A percentile compares a stretch with the other conserved stretches of the same genome.
Conservation (phyloP, 768 basidiomycete genomes). For the Kwoniella dejecticola region DNA sequence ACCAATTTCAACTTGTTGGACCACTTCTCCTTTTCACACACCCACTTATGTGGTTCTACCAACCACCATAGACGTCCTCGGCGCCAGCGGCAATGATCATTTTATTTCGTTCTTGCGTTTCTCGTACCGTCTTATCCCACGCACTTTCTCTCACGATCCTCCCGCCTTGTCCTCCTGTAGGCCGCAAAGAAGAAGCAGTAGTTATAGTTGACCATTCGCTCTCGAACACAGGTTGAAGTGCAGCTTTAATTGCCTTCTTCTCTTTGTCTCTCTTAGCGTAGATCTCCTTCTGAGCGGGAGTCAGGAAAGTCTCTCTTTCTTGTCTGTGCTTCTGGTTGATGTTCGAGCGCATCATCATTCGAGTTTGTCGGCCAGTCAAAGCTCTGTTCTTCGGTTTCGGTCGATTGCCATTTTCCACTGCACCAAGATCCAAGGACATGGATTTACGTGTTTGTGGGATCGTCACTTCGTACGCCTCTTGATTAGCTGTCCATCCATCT, state of each 20-base stretch:
- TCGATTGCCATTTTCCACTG: neutral
- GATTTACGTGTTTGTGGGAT: neutral
- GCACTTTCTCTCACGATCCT: neutral
- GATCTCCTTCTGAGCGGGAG: neutral
- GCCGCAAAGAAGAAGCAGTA: neutral
- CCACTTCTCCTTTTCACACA: neutral
- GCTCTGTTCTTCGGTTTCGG: neutral
- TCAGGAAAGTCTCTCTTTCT: conserved; percentile 1
- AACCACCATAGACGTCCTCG: conserved; percentile 1
- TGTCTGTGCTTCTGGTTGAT: neutral
- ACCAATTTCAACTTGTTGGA: neutral
- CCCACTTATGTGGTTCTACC: neutral
- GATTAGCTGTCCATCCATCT: neutral
- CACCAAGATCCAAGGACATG: conserved; percentile 1
- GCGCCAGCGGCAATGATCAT: neutral
- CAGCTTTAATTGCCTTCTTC: neutral
- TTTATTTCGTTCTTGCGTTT: neutral
- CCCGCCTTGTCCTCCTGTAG: neutral
- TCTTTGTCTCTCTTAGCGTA: neutral
- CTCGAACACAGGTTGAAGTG: conserved; percentile 3
- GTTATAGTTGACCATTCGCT: conserved; percentile 6
- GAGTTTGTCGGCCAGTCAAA: neutral
- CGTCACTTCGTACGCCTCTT: neutral
- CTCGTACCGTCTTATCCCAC: neutral
- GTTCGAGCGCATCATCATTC: neutral